phyloP scores from a whole-genome alignment of 768 basidiomycete genomes.

The Sistotremastrum suecicum region DNA sequence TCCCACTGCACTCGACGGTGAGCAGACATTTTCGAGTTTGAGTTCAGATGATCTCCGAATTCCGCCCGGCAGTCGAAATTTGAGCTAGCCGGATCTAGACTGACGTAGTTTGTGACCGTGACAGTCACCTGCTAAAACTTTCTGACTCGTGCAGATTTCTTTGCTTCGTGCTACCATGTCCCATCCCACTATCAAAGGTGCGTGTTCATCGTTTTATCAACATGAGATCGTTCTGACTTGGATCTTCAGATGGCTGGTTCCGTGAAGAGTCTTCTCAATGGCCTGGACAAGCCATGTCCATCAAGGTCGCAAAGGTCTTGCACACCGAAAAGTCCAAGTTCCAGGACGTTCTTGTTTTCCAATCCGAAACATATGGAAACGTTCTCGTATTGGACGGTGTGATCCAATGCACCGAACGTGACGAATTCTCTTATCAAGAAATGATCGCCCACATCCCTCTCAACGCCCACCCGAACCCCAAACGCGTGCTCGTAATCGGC shows the following conservation, averaged over 20 bases:
- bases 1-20: too few relatives aligned
- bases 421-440: conserved; percentile 99
- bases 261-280: conserved; percentile 90
- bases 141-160: too few relatives aligned
- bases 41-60: too few relatives aligned
- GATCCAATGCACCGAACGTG: conserved; percentile 94
- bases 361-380: conserved; percentile 94
- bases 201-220: too few relatives aligned
- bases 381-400: conserved; percentile 91
- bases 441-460: conserved; percentile 99
- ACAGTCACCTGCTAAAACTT: too few relatives aligned
- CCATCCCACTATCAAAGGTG: too few relatives aligned
- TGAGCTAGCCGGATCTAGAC: too few relatives aligned
- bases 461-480: conserved; percentile 90
- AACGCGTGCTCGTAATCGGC: conserved; percentile 92
- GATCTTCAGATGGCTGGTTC: conserved; percentile 76
- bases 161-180: too few relatives aligned
- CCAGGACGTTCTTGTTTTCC: conserved; percentile 96
- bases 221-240: too few relatives aligned
- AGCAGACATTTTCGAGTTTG: too few relatives aligned
- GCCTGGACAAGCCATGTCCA: conserved; percentile 95
- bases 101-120: too few relatives aligned
- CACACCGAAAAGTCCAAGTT: conserved; percentile 87
- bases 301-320: conserved; percentile 90
- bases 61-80: too few relatives aligned